Base-by-base conservation (phyloP, 2,329 filamentous ascomycete species). In the Scedosporium boydii region DNA sequence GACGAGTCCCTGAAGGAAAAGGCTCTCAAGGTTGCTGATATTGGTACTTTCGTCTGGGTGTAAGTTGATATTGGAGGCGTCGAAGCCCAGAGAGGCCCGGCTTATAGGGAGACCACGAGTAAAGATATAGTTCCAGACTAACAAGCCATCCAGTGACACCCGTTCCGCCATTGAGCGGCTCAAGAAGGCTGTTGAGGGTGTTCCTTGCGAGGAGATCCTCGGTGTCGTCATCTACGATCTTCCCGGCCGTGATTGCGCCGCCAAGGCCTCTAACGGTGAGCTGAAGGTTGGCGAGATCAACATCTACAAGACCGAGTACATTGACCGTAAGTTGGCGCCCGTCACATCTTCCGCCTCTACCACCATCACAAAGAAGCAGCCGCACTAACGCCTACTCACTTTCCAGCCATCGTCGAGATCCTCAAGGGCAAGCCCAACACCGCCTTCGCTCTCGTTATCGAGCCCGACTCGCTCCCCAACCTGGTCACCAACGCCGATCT, bases 391-490 rank as follows among this genome's bases (percentile, higher is more conserved):
- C 16, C 18, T 34, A 23, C 23, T n/a, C 51, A 7, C n/a, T 10
- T n/a, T 7, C 18, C 16, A 60, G 59, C 76, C 61, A 85, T 87
- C 66, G 79, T 77, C 58, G 70, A 75, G 60, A 73, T 82, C 61
- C 66, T 87, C 66, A 76, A 81, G 67, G 75, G 77, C 42, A 81
- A 85, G 71, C 77, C 82, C 62, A 80, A 84, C 68, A 79, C 82
- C 10, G 67, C 68, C 69, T 72, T 77, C 69, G 70, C 74, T 10
- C 66, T 72, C 27, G 62, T 76, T 69, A 82, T 80, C 69, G 84
- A 87, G 70, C 85, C 85, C 58, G 84, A 87, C 72, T 85, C 80
- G 60, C 75, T 87, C 48, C 83, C 82, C 63, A 87, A 87, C 73
- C 72, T 87, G 67, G 80, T 87, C 51, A 87, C 85, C 69, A 87